phyloP scores from a whole-genome alignment of 2,329 filamentous ascomycete genomes.

The Arthrinium phaeospermum region DNA sequence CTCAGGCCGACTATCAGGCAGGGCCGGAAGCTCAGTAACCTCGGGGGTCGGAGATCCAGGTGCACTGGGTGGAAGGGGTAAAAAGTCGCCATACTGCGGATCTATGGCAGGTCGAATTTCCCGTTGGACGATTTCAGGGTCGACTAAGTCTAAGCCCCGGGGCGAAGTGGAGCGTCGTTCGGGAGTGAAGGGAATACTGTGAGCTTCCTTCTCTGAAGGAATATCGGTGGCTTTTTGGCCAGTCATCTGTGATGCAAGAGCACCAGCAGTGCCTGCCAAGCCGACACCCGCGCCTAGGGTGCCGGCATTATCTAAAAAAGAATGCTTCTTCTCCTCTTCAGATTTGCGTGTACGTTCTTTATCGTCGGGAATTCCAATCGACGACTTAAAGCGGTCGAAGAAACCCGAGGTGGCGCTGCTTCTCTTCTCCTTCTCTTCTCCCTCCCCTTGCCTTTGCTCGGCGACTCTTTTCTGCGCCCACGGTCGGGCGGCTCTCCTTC shows the following conservation, averaged over 20 bases:
- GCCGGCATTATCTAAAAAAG: constrained; percentile 77
- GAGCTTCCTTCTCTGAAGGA: constrained; percentile 46
- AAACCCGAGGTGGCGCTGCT: constrained; percentile 51
- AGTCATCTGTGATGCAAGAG: constrained; percentile 45
- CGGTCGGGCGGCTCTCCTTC: constrained; percentile 47
- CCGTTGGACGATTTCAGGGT: constrained; percentile 64
- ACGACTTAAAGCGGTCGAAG: constrained; percentile 55
- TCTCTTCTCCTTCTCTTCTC: constrained; percentile 43
- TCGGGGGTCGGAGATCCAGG: constrained; percentile 53
- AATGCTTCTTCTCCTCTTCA: constrained; percentile 49
- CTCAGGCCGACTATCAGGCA: constrained; percentile 66
- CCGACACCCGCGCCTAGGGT: constrained; percentile 74
- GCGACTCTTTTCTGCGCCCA: constrained; percentile 38
- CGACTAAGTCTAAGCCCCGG: constrained; percentile 47
- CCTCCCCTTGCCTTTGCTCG: constrained; percentile 42
- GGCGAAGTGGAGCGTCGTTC: constrained; percentile 30
- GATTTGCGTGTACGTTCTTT: constrained; percentile 39
- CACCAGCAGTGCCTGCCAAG: constrained; percentile 57
- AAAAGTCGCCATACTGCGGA: constrained; percentile 68
- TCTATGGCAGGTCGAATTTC: constrained; percentile 70
- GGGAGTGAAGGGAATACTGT: constrained; percentile 30
- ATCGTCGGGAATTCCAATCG: constrained; percentile 42
- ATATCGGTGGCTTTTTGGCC: constrained; percentile 54
- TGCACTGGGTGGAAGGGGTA: constrained; percentile 67
- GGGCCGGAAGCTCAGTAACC: constrained; percentile 51